phyloP scores from a whole-genome alignment of 768 basidiomycete genomes.

The Fibroporia radiculosa region DNA sequence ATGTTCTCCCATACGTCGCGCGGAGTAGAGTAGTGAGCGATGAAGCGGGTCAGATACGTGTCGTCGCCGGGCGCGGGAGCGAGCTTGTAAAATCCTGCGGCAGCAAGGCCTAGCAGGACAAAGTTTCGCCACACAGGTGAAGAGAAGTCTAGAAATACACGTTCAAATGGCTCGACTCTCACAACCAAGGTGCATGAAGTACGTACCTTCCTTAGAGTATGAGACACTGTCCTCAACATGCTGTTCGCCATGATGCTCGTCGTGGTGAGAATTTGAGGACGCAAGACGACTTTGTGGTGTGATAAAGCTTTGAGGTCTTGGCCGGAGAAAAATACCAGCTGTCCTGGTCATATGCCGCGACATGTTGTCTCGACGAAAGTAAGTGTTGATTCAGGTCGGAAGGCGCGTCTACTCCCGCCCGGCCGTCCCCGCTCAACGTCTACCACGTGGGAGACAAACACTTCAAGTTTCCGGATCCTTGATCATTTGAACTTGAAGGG shows the following conservation, averaged over 20 bases:
- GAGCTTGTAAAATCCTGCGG: slow-evolving; percentile 56
- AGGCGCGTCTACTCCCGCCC: too few relatives aligned
- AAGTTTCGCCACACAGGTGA: slow-evolving; percentile 64
- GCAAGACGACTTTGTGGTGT: slow-evolving; percentile 35
- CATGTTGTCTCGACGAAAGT: slow-evolving; percentile 31
- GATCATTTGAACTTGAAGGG: too few relatives aligned
- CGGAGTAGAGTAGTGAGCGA: slow-evolving; percentile 49
- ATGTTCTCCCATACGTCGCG: slow-evolving; percentile 44
- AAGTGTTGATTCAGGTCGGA: too few relatives aligned
- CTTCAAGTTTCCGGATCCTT: too few relatives aligned
- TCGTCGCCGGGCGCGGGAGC: slow-evolving; percentile 57
- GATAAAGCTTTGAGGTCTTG: slow-evolving; percentile 22
- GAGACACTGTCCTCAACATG: slow-evolving; percentile 32
- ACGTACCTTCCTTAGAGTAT: slow-evolving; percentile 55
- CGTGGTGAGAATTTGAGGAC: slow-evolving; percentile 32
- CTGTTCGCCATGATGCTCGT: slow-evolving; percentile 32
- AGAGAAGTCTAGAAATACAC: slow-evolving; percentile 48
- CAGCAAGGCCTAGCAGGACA: slow-evolving; percentile 40
- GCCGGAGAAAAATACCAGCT: slow-evolving; percentile 23
- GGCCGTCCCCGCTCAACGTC: too few relatives aligned
- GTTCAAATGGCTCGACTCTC: neutral
- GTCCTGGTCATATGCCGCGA: slow-evolving; percentile 37
- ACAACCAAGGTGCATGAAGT: too few relatives aligned
- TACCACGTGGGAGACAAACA: too few relatives aligned
- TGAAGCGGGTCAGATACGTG: slow-evolving; percentile 58